A percentile compares a stretch with the other conserved stretches of the same genome.
These are phyloP conservation scores for Botrytis hyacinthi DNA, from an alignment of 2,329 filamentous ascomycete genomes.

Conservation along the genomic window DNA sequence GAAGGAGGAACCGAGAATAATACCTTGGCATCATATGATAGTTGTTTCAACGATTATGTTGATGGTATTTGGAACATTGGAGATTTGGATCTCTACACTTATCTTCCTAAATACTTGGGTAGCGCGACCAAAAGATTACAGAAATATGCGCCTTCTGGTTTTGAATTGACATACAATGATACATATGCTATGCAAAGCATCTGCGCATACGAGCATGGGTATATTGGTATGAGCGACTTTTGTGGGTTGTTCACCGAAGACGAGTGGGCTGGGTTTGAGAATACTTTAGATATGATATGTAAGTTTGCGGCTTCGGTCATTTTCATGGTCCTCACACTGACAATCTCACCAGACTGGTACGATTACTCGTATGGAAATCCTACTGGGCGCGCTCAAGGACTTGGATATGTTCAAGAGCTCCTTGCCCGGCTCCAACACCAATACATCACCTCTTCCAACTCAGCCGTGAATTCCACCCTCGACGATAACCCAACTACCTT, in stretches of 20 bases:
- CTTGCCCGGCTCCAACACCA: constrained; percentile 69
- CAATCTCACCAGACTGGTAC: constrained; percentile 50
- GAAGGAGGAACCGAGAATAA: constrained; percentile 52
- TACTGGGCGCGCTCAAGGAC: constrained; percentile 77
- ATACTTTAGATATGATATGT: constrained; percentile 53
- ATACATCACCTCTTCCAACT: constrained; percentile 68
- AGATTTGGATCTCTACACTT: constrained; percentile 45
- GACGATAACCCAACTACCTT: constrained; percentile 67
- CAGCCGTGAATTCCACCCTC: constrained; percentile 70
- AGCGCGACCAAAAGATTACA: constrained; percentile 48
- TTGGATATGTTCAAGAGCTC: constrained; percentile 83
- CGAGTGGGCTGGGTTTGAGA: constrained; percentile 55
- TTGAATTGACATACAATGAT: constrained; percentile 50
- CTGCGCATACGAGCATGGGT: constrained; percentile 54
- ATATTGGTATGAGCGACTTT: constrained; percentile 50
- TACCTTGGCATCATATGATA: constrained; percentile 51
- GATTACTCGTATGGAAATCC: constrained; percentile 76
- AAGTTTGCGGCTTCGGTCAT: constrained; percentile 36
- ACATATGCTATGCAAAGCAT: constrained; percentile 52
- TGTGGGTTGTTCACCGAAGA: constrained; percentile 53
- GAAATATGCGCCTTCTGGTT: constrained; percentile 46
- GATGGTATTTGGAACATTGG: constrained; percentile 37
- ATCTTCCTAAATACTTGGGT: constrained; percentile 47
- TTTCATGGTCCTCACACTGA: background rate
- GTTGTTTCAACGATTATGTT: constrained; percentile 45